Percentiles rank a stretch among this genome's conserved stretches.
Evolutionary conservation across 2,329 filamentous ascomycete species (phyloP).

Genomic region (Apiospora sp.): DNA sequence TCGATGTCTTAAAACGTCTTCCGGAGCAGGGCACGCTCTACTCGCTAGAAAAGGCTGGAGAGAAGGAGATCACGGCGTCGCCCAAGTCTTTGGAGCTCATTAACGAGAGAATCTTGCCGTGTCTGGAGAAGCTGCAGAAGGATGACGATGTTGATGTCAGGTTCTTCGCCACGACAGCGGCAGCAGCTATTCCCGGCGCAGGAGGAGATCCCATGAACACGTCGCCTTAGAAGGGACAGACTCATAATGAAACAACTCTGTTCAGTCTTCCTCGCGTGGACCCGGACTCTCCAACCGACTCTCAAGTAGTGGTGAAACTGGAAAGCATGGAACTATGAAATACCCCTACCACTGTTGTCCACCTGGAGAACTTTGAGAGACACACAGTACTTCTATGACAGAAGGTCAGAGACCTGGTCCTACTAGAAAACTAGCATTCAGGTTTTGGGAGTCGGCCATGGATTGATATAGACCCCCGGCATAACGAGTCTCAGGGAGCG

Average conservation of each 20-base stretch:
- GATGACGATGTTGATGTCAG: slow-evolving; percentile 98
- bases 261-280: slow-evolving; percentile 15
- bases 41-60: slow-evolving; percentile 81
- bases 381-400: slow-evolving; percentile 9
- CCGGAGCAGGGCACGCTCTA: slow-evolving; percentile 88
- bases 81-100: slow-evolving; percentile 81
- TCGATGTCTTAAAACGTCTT: slow-evolving; percentile 89
- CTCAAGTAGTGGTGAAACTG: neutral
- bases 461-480: slow-evolving; percentile 11
- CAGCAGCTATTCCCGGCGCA: slow-evolving; percentile 61
- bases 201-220: slow-evolving; percentile 70
- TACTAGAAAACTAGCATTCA: slow-evolving; percentile 20
- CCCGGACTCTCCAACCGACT: neutral
- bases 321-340: slow-evolving; percentile 16
- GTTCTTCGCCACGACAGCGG: slow-evolving; percentile 94
- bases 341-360: slow-evolving; percentile 16
- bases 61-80: slow-evolving; percentile 65
- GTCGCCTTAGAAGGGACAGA: slow-evolving; percentile 62
- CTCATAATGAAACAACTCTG: slow-evolving; percentile 36
- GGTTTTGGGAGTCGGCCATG: neutral
- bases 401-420: slow-evolving; percentile 5
- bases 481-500: slow-evolving; percentile 5
- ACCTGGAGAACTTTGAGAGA: slow-evolving; percentile 5
- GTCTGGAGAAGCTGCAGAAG: slow-evolving; percentile 93
- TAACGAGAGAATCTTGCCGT: slow-evolving; percentile 85